phyloP scores from a whole-genome alignment of 2,329 filamentous ascomycete species.

The Colletotrichum sojae region DNA sequence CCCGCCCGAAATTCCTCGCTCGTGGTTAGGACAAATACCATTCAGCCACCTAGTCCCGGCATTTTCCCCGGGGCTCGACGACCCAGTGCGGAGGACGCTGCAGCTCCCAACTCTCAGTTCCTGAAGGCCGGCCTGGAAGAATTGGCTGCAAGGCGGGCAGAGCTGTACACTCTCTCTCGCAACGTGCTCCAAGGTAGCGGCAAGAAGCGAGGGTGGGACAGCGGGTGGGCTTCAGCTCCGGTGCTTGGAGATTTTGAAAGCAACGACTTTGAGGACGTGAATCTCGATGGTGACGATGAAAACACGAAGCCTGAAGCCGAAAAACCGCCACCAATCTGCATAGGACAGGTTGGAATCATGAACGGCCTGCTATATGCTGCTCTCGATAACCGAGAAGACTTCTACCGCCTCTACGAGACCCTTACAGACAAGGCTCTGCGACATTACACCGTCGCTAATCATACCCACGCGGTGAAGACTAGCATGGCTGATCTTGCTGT shows the following conservation, averaged over 20 bases:
- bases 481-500: conserved; percentile 89
- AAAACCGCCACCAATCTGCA: conserved; percentile 37
- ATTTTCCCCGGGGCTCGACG: conserved; percentile 65
- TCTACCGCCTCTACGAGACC: conserved; percentile 77
- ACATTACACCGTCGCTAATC: conserved; percentile 85
- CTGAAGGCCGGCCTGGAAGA: conserved; percentile 81
- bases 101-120: conserved; percentile 60
- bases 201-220: conserved; percentile 79
- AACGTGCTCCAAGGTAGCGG: conserved; percentile 84
- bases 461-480: conserved; percentile 82
- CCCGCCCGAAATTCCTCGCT: conserved; percentile 76
- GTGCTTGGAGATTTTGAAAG: conserved; percentile 61
- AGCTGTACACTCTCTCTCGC: conserved; percentile 84
- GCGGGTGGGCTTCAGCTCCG: conserved; percentile 79
- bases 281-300: conserved; percentile 61
- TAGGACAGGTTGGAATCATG: conserved; percentile 59
- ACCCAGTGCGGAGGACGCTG: conserved; percentile 53
- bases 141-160: conserved; percentile 84
- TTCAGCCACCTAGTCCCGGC: conserved; percentile 64
- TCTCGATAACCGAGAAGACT: conserved; percentile 73
- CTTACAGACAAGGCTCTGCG: conserved; percentile 89
- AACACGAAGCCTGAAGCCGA: conserved; percentile 14
- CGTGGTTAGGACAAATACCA: conserved; percentile 53
- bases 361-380: conserved; percentile 72
- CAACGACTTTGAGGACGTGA: conserved; percentile 70